Conservation (phyloP, 805 yeast species). For the Candida montana region DNA sequence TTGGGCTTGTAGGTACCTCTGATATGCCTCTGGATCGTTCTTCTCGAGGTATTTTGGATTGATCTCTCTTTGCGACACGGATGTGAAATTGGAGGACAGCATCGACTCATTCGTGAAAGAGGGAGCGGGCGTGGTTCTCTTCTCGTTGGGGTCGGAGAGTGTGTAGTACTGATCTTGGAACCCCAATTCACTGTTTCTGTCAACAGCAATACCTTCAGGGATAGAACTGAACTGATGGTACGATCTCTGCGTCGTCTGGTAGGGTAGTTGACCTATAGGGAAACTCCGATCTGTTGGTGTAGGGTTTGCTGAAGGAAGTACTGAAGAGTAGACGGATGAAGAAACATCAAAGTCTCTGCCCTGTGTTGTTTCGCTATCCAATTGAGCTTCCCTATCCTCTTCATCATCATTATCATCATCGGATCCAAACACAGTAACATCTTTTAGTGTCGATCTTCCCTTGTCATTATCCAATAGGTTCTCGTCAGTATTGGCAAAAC, state of each 20-base stretch:
- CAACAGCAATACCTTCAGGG: slow-evolving; percentile 13
- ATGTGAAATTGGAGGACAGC: slow-evolving; percentile 57
- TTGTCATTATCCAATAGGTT: slow-evolving; percentile 2
- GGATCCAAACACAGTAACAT: slow-evolving; percentile 1
- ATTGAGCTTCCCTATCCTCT: neutral
- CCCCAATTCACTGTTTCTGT: slow-evolving; percentile 1
- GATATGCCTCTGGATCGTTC: slow-evolving; percentile 19
- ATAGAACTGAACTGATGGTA: slow-evolving; percentile 7
- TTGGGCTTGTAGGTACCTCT: slow-evolving; percentile 6
- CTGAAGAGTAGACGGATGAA: slow-evolving; percentile 22
- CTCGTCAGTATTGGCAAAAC: slow-evolving; percentile 13
- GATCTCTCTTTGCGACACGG: slow-evolving; percentile 70
- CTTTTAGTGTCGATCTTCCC: slow-evolving; percentile 1
- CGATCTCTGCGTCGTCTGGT: neutral
- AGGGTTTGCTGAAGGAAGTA: slow-evolving; percentile 13
- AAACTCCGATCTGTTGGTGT: slow-evolving; percentile 14
- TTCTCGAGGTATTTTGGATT: slow-evolving; percentile 48
- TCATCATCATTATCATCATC: slow-evolving; percentile 1
- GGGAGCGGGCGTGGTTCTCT: slow-evolving; percentile 25
- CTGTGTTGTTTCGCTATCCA: neutral
- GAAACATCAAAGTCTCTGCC: slow-evolving; percentile 13
- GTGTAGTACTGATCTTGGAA: slow-evolving; percentile 13
- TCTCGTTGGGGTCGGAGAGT: slow-evolving; percentile 21
- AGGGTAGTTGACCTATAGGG: slow-evolving; percentile 10
- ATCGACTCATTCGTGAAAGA: slow-evolving; percentile 29